Evolutionary conservation across 257 asterid genomes (phyloP).

Genomic region (Lithospermum erythrorhizon): DNA sequence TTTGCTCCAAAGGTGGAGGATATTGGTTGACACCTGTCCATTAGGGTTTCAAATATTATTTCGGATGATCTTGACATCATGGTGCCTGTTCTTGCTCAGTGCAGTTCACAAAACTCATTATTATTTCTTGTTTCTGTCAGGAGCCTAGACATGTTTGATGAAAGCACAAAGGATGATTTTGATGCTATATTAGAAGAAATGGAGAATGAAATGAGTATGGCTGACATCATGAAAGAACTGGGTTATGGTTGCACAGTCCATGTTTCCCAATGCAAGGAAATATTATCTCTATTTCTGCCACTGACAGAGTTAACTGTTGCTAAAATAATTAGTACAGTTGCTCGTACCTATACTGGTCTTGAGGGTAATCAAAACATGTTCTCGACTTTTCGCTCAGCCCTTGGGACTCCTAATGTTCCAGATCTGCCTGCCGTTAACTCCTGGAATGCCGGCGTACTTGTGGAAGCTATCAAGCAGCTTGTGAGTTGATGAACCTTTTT

Average conservation of each 20-base stretch:
- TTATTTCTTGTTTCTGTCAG: conserved; percentile 27
- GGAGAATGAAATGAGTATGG: conserved; percentile 93
- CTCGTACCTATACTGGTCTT: conserved; percentile 53
- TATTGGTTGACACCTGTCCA: no score
- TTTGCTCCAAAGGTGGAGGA: no score
- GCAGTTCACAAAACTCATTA: no score
- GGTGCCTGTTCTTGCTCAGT: no score
- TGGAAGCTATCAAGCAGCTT: conserved; percentile 83
- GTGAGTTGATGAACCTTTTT: conserved; percentile 31
- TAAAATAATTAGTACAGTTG: conserved; percentile 65
- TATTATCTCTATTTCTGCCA: conserved; percentile 64
- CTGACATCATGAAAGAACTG: conserved; percentile 79
- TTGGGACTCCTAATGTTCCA: conserved; percentile 35
- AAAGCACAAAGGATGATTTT: conserved; percentile 65
- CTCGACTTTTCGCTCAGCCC: conserved; percentile 64
- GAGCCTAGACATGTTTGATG: conserved; percentile 44
- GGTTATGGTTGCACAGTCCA: conserved; percentile 85
- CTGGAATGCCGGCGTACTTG: conserved; percentile 71
- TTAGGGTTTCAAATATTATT: no score
- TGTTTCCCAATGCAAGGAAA: conserved; percentile 75
- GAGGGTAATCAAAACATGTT: conserved; percentile 62
- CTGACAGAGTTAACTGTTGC: conserved; percentile 71
- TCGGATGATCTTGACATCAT: no score
- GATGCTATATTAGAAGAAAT: conserved; percentile 82
- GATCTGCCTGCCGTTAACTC: conserved; percentile 46